Conservation (phyloP, 805 yeast species). For the Saccharomycopsis guyanensis region DNA sequence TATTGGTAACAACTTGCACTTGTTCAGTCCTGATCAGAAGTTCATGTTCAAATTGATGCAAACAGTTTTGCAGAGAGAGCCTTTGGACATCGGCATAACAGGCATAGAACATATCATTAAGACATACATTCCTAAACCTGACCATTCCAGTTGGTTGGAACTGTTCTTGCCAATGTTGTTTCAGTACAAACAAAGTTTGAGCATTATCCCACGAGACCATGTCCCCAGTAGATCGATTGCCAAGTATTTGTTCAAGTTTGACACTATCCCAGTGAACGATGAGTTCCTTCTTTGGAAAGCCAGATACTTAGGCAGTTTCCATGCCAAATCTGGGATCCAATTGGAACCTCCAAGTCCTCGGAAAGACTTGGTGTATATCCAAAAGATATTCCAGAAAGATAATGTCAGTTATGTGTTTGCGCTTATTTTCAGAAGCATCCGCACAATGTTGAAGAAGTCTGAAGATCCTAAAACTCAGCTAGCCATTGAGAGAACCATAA, state of each 20-base stretch:
- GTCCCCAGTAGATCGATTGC: conserved; percentile 1
- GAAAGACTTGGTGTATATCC: conserved; percentile 8
- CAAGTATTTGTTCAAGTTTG: background rate
- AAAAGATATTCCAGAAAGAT: conserved; percentile 8
- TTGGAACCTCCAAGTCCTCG: conserved; percentile 6
- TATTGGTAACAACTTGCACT: background rate
- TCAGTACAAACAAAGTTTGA: conserved; percentile 1
- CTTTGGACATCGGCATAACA: background rate
- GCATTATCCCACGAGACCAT: background rate
- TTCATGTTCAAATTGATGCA: background rate
- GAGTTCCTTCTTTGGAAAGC: conserved; percentile 29
- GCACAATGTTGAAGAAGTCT: background rate
- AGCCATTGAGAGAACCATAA: background rate
- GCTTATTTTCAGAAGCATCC: conserved; percentile 6
- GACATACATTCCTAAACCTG: background rate
- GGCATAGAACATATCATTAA: conserved; percentile 1
- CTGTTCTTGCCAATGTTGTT: conserved; percentile 9
- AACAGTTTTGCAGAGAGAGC: background rate
- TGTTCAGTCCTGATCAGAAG: background rate
- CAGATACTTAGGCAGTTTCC: conserved; percentile 26
- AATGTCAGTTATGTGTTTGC: conserved; percentile 3
- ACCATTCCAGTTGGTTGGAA: conserved; percentile 1
- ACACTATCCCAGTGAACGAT: background rate
- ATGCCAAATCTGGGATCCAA: conserved; percentile 25
- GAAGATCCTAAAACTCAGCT: background rate